These are phyloP conservation scores for Fragaria vesca DNA, from an alignment of 306 rosid genomes.

Conservation along the genomic window DNA sequence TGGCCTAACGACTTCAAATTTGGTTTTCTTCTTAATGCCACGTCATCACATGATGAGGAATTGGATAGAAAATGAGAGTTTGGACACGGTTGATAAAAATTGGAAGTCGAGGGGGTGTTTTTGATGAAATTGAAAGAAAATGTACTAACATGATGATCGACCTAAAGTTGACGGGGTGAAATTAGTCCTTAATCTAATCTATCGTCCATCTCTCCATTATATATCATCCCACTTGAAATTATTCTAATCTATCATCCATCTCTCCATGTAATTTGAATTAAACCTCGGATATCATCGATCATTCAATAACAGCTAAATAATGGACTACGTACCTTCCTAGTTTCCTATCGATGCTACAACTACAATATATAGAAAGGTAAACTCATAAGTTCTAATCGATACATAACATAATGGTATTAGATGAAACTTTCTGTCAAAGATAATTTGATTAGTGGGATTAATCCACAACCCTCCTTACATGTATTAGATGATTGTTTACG, in stretches of 20 bases:
- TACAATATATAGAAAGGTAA: not conserved
- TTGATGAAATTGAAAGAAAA: too few species aligned
- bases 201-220: not conserved
- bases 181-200: too few species aligned
- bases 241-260: not conserved
- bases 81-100: too few species aligned
- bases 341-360: not conserved
- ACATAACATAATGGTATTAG: not conserved
- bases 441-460: not conserved
- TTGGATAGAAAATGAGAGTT: too few species aligned
- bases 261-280: not conserved
- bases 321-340: too few species aligned
- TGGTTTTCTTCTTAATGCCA: too few species aligned
- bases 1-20: too few species aligned
- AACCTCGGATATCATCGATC: not conserved
- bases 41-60: too few species aligned
- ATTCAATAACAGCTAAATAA: not conserved
- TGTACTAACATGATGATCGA: too few species aligned
- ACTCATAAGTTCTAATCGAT: not conserved
- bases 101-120: too few species aligned
- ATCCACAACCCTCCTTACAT: not conserved
- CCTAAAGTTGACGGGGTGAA: too few species aligned
- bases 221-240: too few species aligned
- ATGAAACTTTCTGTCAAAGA: not conserved
- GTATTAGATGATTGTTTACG: not conserved